Percentiles rank a stretch among this genome's conserved stretches.
phyloP scores from a whole-genome alignment of 2,329 filamentous ascomycete species.

The Ophidiomyces ophidiicola region DNA sequence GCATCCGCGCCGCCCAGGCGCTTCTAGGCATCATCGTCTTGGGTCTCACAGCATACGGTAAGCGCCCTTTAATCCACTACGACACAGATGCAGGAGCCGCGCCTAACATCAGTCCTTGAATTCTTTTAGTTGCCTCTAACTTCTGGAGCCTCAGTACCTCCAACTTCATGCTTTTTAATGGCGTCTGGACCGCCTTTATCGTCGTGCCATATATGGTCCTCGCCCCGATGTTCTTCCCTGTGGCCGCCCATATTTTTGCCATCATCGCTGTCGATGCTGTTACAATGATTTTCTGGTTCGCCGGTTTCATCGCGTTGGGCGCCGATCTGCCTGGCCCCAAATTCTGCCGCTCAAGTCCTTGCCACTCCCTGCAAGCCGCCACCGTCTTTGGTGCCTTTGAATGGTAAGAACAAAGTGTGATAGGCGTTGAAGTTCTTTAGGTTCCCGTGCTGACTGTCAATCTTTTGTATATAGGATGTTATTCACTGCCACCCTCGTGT shows the following conservation, averaged over 20 bases:
- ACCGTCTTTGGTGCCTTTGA: constrained; percentile 39
- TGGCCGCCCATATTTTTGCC: constrained; percentile 50
- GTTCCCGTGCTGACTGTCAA: constrained; percentile 1
- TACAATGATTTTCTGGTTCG: constrained; percentile 83
- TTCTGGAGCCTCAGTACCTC: constrained; percentile 44
- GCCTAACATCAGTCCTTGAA: no score
- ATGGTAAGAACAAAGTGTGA: constrained; percentile 33
- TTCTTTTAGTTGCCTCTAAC: constrained; percentile 29
- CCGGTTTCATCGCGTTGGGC: constrained; percentile 66
- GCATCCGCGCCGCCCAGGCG: constrained; percentile 51
- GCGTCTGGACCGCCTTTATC: constrained; percentile 62
- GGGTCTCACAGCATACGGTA: constrained; percentile 62
- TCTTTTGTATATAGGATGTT: constrained; percentile 31
- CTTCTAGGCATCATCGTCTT: constrained; percentile 62
- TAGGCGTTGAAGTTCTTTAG: neutral
- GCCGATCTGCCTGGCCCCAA: constrained; percentile 47
- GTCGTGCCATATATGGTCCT: constrained; percentile 57
- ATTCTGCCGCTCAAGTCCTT: constrained; percentile 43
- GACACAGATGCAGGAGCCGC: no score
- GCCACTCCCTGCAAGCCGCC: constrained; percentile 46
- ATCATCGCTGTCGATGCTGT: constrained; percentile 57
- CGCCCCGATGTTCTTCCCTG: constrained; percentile 50
- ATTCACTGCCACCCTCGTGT: constrained; percentile 12
- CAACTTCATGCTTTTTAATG: constrained; percentile 69
- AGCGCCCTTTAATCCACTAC: no score